Evolutionary conservation across 73 alveolate genomes (phyloP).

Genomic region (Tetrahymena borealis): DNA sequence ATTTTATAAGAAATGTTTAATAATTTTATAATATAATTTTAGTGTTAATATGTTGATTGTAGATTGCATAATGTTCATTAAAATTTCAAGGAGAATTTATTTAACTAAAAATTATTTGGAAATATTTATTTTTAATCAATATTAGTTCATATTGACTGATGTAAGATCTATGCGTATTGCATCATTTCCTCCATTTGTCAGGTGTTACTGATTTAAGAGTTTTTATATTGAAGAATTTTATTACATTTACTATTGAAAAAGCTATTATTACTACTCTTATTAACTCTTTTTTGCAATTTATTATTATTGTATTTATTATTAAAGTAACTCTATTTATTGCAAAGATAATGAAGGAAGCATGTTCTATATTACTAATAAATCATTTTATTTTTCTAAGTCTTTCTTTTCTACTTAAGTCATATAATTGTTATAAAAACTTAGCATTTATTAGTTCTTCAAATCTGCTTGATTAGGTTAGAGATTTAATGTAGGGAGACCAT

Average conservation of each 20-base stretch:
- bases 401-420: neutral
- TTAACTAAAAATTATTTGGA: neutral
- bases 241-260: neutral
- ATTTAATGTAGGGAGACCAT: neutral
- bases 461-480: neutral
- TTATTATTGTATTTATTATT: neutral
- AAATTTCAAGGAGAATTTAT: neutral
- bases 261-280: neutral
- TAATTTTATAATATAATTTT: no score
- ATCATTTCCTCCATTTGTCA: neutral
- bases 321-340: neutral
- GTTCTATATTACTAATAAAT: neutral
- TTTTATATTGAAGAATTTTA: neutral
- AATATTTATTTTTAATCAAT: neutral
- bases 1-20: no score
- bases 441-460: neutral
- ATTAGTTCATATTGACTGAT: neutral
- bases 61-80: neutral
- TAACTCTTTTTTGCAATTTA: neutral
- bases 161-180: neutral
- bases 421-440: neutral
- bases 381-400: neutral
- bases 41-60: neutral
- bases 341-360: neutral
- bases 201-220: neutral